phyloP scores from a whole-genome alignment of 139 green algal genomes.

The Pleodorina starrii region DNA sequence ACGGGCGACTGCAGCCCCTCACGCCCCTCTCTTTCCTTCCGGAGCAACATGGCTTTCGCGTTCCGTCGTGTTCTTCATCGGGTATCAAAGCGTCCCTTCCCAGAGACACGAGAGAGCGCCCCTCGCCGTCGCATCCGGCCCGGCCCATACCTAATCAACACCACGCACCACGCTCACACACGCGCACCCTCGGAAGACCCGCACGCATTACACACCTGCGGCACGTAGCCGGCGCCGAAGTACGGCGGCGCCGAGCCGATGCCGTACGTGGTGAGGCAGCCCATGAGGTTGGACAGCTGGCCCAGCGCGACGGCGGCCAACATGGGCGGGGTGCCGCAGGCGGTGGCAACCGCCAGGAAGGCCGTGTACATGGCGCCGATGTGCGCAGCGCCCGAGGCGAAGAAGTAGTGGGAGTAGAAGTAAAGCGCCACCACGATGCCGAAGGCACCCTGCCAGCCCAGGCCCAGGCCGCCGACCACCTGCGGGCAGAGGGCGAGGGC shows the following conservation, averaged over 20 bases:
- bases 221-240: constrained; percentile 91
- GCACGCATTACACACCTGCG: constrained; percentile 69
- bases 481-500: too few relatives aligned
- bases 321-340: constrained; percentile 87
- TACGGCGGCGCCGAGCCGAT: constrained; percentile 98
- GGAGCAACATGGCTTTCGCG: too few relatives aligned
- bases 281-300: constrained; percentile 99
- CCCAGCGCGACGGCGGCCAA: constrained; percentile 74
- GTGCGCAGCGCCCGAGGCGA: constrained; percentile 96
- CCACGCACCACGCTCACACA: too few relatives aligned
- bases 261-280: constrained; percentile 98
- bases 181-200: too few relatives aligned
- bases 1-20: too few relatives aligned
- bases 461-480: constrained; percentile 86
- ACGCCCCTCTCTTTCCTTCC: too few relatives aligned
- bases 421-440: constrained; percentile 94
- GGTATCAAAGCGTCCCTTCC: too few relatives aligned
- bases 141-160: too few relatives aligned
- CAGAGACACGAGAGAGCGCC: too few relatives aligned
- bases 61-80: too few relatives aligned
- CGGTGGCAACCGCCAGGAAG: constrained; percentile 96
- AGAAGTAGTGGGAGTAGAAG: constrained; percentile 99
- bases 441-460: constrained; percentile 97
- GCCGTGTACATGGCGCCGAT: constrained; percentile 99
- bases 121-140: too few relatives aligned